Evolutionary conservation across 179 eudicot species (phyloP), one percentile per base, ranked within the genome.

Genomic region (Camellia oleifera): DNA sequence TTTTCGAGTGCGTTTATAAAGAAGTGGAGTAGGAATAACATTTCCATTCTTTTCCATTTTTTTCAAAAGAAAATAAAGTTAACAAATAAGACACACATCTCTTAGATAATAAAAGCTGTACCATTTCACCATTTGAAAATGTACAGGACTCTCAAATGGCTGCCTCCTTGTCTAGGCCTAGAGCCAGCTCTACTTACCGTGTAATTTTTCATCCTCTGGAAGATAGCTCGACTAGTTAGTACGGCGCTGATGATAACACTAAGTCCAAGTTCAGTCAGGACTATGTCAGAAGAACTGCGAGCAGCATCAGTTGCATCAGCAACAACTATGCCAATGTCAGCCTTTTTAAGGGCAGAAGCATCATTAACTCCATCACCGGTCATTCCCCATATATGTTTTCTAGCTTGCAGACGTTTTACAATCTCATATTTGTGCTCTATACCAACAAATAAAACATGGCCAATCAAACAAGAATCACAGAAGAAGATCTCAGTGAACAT

Each of bases 221-320:
- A 48, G 6, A 48, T 48, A 48, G 52, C 52, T 48, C 52, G 4
- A 48, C 52, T 48, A 6, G 52, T 48, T 6, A 48, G 52, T 6
- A 48, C 98, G 8, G 98, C 98, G 82, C 95, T 91, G 77, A 94
- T 89, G 50, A 94, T 94, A 76, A 94, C 98, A 81, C 98, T 94
- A 15, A 94, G 83, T 14, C 98, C 98, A 48, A 97, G 98, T 78
- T 94, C 93, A 11, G 97, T 94, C 3, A 94, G 86, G 83, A 94
- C 98, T 80, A 94, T 94, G n/a, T 94, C 97, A 32, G 98, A 92
- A 74, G 98, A 97, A 78, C 98, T 73, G 80, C 98, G 85, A 7
- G 98, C n/a, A 56, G 98, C 98, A 86, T 94, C 98, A 20, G 98
- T 94, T 65, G 98, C 98, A 87, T 94, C 98, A 61, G 94, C 97